Evolutionary conservation across 148 eudicot species (phyloP).

Genomic region (Gaultheria prostrata): DNA sequence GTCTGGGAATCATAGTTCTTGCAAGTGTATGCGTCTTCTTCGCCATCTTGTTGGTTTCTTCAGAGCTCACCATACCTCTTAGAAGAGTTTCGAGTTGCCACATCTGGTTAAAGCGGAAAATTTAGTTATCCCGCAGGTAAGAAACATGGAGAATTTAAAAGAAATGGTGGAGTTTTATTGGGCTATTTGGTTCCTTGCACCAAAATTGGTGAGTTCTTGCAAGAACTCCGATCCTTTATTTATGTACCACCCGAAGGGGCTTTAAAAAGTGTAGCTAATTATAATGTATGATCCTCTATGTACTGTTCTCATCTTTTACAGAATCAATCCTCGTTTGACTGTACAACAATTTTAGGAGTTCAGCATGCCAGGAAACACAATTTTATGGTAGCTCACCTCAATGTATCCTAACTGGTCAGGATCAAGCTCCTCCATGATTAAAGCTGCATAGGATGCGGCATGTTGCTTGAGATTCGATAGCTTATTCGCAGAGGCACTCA

Average conservation of each 20-base stretch:
- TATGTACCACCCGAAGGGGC: not conserved
- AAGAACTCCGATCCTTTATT: not conserved
- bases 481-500: conserved; percentile 94
- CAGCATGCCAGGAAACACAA: not conserved
- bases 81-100: conserved; percentile 95
- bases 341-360: not conserved
- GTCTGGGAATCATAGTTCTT: conserved; percentile 74
- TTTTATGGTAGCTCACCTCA: conserved; percentile 46
- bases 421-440: conserved; percentile 97
- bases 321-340: not conserved
- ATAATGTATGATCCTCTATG: not conserved
- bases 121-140: not conserved
- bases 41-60: conserved; percentile 33
- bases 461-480: conserved; percentile 76
- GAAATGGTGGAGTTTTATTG: not conserved
- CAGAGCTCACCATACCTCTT: conserved; percentile 63
- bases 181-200: too few species aligned
- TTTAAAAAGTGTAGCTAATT: not conserved
- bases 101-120: conserved; percentile 39
- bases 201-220: not conserved
- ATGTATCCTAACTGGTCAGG: conserved; percentile 81
- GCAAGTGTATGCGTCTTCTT: conserved; percentile 58
- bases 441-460: conserved; percentile 73
- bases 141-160: not conserved
- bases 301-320: not conserved